These are phyloP conservation scores for Sporobolomyces roseus DNA, from an alignment of 768 basidiomycete genomes.

Conservation along the genomic window DNA sequence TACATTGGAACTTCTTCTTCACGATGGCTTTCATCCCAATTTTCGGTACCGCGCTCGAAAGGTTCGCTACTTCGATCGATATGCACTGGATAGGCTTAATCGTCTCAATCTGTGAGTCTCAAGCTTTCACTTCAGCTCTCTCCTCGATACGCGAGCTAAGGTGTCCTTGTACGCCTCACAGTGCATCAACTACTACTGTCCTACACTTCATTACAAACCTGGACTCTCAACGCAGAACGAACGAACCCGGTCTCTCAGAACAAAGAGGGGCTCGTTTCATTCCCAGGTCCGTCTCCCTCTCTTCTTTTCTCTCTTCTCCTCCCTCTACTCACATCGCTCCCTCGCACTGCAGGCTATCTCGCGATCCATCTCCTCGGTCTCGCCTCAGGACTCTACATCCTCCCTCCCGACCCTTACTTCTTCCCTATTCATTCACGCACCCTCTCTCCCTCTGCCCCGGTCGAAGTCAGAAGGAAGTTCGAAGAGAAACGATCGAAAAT, in stretches of 20 bases:
- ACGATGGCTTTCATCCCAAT: conserved; percentile 74
- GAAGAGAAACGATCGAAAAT: conserved; percentile 26
- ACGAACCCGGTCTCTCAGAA: conserved; percentile 67
- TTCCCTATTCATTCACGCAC: neutral
- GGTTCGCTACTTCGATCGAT: conserved; percentile 5
- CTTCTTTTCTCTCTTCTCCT: neutral
- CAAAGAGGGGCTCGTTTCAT: conserved; percentile 84
- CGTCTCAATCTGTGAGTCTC: conserved; percentile 17
- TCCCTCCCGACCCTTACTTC: conserved; percentile 57
- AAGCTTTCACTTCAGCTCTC: neutral
- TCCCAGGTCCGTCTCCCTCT: conserved; percentile 57
- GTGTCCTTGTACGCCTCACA: conserved; percentile 45
- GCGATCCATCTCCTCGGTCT: conserved; percentile 83
- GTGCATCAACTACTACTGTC: conserved; percentile 70
- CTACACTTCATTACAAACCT: conserved; percentile 57
- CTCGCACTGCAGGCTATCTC: conserved; percentile 73
- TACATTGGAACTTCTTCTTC: conserved; percentile 98
- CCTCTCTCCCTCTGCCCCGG: conserved; percentile 48
- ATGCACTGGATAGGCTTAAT: conserved; percentile 19
- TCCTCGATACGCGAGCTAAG: no score
- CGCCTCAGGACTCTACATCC: conserved; percentile 70
- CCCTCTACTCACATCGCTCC: neutral
- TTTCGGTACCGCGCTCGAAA: conserved; percentile 28
- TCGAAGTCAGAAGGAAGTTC: conserved; percentile 1
- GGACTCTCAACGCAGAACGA: conserved; percentile 65